Evolutionary conservation across 2,329 filamentous ascomycete genomes (phyloP).

Genomic region (Mollisia scopiformis): DNA sequence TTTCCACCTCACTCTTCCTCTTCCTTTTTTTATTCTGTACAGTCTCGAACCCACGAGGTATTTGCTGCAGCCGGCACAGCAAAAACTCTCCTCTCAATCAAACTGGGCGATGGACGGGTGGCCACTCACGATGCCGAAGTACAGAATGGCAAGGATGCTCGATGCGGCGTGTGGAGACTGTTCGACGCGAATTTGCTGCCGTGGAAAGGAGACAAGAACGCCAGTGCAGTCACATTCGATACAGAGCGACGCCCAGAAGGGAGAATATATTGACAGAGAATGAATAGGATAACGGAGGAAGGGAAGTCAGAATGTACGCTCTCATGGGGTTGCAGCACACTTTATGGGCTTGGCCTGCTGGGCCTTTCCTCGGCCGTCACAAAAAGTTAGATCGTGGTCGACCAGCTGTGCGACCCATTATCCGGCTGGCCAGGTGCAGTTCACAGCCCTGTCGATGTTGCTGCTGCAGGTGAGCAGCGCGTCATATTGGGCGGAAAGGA

Average conservation of each 20-base stretch:
- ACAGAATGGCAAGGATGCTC: neutral
- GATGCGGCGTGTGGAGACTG: neutral
- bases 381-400: neutral
- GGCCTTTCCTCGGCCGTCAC: neutral
- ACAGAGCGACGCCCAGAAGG: neutral
- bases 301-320: neutral
- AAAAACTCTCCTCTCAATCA: neutral
- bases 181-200: neutral
- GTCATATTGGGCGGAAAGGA: conserved; percentile 8
- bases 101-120: neutral
- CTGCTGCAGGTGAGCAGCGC: neutral
- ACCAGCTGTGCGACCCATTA: neutral
- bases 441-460: conserved; percentile 1
- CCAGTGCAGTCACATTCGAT: neutral
- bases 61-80: neutral
- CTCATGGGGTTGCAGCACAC: neutral
- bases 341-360: neutral
- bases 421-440: neutral
- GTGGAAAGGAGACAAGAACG: conserved; percentile 1
- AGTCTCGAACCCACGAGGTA: neutral
- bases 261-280: neutral
- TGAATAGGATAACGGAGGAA: neutral
- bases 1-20: neutral
- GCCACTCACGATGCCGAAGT: neutral
- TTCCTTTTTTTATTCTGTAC: neutral